Conservation (phyloP, 2,329 filamentous ascomycete genomes). For the Colletotrichum sp. region DNA sequence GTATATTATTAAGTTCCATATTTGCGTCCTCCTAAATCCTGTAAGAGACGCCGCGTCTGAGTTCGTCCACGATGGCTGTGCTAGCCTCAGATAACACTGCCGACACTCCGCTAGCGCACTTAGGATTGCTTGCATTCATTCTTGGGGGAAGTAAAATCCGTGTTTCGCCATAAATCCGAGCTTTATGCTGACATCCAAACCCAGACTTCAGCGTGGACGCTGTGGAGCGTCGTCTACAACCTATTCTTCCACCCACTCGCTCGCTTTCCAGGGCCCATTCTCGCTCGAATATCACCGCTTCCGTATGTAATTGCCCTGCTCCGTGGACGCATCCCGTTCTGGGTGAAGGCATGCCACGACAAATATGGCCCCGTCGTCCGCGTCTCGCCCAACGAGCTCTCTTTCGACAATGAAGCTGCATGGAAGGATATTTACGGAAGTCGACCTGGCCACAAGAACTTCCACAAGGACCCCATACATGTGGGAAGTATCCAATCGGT, state of each 20-base stretch:
- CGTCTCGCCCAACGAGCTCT: constrained; percentile 6
- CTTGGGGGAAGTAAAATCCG: not conserved
- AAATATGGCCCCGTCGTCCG: constrained; percentile 23
- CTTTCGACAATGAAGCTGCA: constrained; percentile 3
- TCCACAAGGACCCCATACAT: constrained; percentile 34
- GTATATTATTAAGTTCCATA: too few relatives aligned
- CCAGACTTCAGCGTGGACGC: not conserved
- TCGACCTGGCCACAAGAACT: constrained; percentile 23
- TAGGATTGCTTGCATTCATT: not conserved
- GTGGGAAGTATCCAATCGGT: constrained; percentile 27
- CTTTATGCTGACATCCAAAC: not conserved
- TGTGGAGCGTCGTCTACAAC: not conserved
- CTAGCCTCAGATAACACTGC: not conserved
- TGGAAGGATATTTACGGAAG: constrained; percentile 13
- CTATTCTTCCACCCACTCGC: not conserved
- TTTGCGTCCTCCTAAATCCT: too few relatives aligned
- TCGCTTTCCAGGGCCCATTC: not conserved
- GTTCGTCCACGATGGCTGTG: not conserved
- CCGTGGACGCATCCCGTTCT: constrained; percentile 26
- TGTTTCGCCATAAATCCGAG: not conserved
- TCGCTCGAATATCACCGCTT: not conserved
- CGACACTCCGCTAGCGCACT: not conserved
- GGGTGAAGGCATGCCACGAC: constrained; percentile 25
- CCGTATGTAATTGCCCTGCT: constrained; percentile 22
- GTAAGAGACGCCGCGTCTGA: not conserved